Evolutionary conservation across 169 alveolate genomes (phyloP).

Genomic region (Plasmodium gallinaceum): DNA sequence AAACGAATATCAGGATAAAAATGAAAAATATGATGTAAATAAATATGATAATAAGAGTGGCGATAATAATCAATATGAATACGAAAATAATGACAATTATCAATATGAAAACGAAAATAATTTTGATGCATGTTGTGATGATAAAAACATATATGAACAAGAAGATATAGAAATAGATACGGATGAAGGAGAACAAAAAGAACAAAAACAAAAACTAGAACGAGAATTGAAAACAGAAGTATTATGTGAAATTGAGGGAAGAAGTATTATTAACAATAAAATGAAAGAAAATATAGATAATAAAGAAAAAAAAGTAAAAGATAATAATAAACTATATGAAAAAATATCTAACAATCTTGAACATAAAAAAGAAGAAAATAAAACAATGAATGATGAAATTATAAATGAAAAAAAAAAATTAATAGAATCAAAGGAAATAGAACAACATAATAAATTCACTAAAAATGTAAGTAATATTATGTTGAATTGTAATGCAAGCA

Average conservation of each 20-base stretch:
- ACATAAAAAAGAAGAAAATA: too few relatives aligned
- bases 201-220: not conserved
- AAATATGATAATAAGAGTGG: not conserved
- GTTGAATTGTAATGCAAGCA: not conserved
- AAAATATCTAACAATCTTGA: too few relatives aligned
- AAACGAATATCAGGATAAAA: conserved; percentile 2
- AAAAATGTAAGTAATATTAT: not conserved
- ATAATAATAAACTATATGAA: not conserved
- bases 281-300: not conserved
- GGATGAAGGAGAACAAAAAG: not conserved
- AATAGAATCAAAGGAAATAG: not conserved
- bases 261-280: not conserved
- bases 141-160: conserved; percentile 14
- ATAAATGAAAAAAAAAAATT: not conserved
- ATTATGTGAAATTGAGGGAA: not conserved
- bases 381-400: too few relatives aligned
- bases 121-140: not conserved
- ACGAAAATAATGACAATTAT: conserved; percentile 10
- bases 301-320: not conserved
- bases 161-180: conserved; percentile 1
- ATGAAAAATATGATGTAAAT: not conserved
- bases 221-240: not conserved
- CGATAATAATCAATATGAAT: not conserved
- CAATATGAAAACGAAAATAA: not conserved
- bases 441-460: not conserved